Evolutionary conservation across 257 asterid genomes (phyloP).

Genomic region (Ophiorrhiza pumila): DNA sequence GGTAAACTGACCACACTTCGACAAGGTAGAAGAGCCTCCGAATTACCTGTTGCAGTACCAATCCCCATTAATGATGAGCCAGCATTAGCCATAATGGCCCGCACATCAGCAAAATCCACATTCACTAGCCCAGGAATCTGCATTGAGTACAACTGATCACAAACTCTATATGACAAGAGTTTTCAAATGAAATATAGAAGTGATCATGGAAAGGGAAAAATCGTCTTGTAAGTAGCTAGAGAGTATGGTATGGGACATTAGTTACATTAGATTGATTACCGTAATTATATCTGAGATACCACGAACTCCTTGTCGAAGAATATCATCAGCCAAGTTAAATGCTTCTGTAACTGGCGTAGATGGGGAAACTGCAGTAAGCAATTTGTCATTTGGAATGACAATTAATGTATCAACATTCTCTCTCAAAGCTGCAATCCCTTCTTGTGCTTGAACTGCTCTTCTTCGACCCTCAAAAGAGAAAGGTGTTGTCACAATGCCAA

Average conservation of each 20-base stretch:
- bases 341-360: conserved; percentile 98
- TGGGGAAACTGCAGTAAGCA: conserved; percentile 83
- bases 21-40: conserved; percentile 16
- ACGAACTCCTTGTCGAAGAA: conserved; percentile 96
- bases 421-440: conserved; percentile 91
- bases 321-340: conserved; percentile 94
- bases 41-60: conserved; percentile 90
- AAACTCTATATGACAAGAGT: neutral
- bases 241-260: neutral
- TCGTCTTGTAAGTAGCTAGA: neutral
- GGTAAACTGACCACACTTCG: neutral
- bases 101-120: conserved; percentile 97
- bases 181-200: neutral
- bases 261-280: conserved; percentile 36
- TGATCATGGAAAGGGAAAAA: neutral
- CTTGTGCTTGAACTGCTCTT: conserved; percentile 95
- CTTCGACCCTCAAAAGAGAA: conserved; percentile 96
- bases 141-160: conserved; percentile 26
- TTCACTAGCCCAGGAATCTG: conserved; percentile 97
- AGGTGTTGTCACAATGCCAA: conserved; percentile 93
- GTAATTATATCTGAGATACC: conserved; percentile 95
- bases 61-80: conserved; percentile 96
- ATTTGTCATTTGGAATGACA: conserved; percentile 91
- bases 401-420: conserved; percentile 93
- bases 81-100: conserved; percentile 94